Conservation (phyloP, 441 rosid genomes). For the Euphorbia schlechtendalii region DNA sequence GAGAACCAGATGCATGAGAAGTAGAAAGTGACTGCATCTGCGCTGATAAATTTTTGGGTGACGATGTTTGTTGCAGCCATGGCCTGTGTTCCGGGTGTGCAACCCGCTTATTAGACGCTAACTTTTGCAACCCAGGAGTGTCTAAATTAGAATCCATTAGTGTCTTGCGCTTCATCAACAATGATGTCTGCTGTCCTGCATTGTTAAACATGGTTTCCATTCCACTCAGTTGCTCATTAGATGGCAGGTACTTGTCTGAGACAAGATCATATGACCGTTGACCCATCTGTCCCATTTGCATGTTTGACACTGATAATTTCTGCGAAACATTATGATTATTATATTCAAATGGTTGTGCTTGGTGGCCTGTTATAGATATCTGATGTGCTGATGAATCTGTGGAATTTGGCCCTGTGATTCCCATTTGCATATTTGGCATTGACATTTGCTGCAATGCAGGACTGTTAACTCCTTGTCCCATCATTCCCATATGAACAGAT, state of each 20-base stretch:
- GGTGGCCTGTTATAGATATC: conserved; percentile 21
- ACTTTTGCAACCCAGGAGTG: conserved; percentile 29
- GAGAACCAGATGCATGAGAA: conserved; percentile 30
- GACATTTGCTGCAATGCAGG: conserved; percentile 28
- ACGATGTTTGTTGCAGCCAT: conserved; percentile 59
- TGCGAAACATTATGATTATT: conserved; percentile 20
- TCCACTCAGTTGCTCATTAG: conserved; percentile 27
- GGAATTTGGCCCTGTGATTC: conserved; percentile 21
- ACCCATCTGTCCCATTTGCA: conserved; percentile 30
- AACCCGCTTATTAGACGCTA: conserved; percentile 42
- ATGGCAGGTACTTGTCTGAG: conserved; percentile 26
- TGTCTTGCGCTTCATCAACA: conserved; percentile 49
- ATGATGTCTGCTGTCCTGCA: conserved; percentile 37
- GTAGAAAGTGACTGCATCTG: conserved; percentile 36
- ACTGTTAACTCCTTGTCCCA: conserved; percentile 18
- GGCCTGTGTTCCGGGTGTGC: conserved; percentile 57
- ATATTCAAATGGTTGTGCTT: conserved; percentile 20
- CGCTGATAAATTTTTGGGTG: conserved; percentile 34
- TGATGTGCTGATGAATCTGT: conserved; percentile 24
- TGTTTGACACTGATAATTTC: conserved; percentile 23
- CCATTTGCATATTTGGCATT: conserved; percentile 31
- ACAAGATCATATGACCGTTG: conserved; percentile 24
- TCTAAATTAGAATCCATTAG: conserved; percentile 35
- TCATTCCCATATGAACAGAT: conserved; percentile 29
- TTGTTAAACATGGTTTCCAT: conserved; percentile 29